phyloP scores from a whole-genome alignment of 805 yeast species.

The Sugiyamaella qingdaonensis region DNA sequence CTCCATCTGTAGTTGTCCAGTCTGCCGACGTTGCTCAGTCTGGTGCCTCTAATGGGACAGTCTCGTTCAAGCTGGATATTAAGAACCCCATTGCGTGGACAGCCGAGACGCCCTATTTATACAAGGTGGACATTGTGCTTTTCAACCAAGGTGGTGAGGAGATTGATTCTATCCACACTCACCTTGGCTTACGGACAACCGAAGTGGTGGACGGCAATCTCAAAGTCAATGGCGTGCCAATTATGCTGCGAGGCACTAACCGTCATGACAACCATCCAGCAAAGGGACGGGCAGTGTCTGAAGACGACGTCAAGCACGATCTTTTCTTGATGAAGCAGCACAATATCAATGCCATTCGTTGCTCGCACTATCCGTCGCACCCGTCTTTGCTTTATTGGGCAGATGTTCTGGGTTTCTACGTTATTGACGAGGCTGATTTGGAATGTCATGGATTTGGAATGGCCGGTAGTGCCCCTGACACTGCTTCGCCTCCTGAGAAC shows the following conservation, averaged over 20 bases:
- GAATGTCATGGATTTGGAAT: slow-evolving; percentile 36
- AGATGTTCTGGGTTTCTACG: slow-evolving; percentile 35
- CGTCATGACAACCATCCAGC: slow-evolving; percentile 37
- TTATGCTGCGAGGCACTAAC: slow-evolving; percentile 35
- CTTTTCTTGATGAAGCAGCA: slow-evolving; percentile 34
- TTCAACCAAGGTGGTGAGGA: slow-evolving; percentile 3
- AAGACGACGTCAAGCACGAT: slow-evolving; percentile 33
- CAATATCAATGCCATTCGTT: slow-evolving; percentile 37
- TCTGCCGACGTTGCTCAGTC: background rate
- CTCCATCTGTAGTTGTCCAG: background rate
- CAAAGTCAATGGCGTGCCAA: slow-evolving; percentile 31
- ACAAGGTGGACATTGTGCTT: slow-evolving; percentile 23
- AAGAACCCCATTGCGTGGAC: slow-evolving; percentile 32
- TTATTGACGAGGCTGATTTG: slow-evolving; percentile 37
- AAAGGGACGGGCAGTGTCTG: slow-evolving; percentile 36
- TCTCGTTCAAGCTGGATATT: slow-evolving; percentile 9
- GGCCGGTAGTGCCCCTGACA: slow-evolving; percentile 1
- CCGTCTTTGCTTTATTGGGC: slow-evolving; percentile 34
- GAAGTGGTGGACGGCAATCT: slow-evolving; percentile 30
- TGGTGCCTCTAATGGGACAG: background rate
- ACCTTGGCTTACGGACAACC: slow-evolving; percentile 32
- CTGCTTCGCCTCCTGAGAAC: slow-evolving; percentile 1
- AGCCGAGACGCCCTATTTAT: slow-evolving; percentile 35
- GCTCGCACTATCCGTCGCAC: slow-evolving; percentile 38
- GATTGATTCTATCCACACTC: slow-evolving; percentile 21